A percentile compares a stretch with the other conserved stretches of the same genome.
Conservation (phyloP, 2,329 filamentous ascomycete species). For the Xylariaceae sp. region DNA sequence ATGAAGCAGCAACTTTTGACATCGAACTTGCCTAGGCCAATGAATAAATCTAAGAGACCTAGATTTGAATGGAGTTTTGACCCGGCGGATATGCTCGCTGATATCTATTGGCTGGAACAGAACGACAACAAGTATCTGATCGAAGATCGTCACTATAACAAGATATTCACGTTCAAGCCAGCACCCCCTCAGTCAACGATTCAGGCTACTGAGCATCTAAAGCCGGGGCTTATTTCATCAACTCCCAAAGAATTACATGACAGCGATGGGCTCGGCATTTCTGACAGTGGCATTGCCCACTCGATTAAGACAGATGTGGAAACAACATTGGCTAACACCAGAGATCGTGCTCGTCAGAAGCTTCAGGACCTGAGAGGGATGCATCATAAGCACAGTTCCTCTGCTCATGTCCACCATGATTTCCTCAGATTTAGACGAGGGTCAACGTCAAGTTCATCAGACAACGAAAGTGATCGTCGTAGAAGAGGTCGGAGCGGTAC, state of each 20-base stretch:
- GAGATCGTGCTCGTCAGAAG: constrained; percentile 56
- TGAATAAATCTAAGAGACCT: constrained; percentile 61
- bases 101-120: constrained; percentile 86
- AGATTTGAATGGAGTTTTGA: constrained; percentile 80
- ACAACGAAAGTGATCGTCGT: constrained; percentile 47
- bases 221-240: constrained; percentile 8
- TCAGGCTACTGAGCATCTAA: constrained; percentile 18
- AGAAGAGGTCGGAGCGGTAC: constrained; percentile 42
- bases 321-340: constrained; percentile 46
- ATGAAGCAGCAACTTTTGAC: constrained; percentile 34
- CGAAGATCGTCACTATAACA: constrained; percentile 71
- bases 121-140: constrained; percentile 73
- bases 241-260: constrained; percentile 15
- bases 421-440: constrained; percentile 48
- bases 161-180: constrained; percentile 53
- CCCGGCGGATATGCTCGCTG: constrained; percentile 80
- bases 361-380: constrained; percentile 53
- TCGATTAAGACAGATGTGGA: constrained; percentile 36
- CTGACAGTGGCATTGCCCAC: constrained; percentile 15
- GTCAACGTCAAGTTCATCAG: constrained; percentile 57
- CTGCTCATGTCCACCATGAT: constrained; percentile 46
- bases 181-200: constrained; percentile 14
- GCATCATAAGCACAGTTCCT: constrained; percentile 49
- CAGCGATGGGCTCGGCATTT: constrained; percentile 5
- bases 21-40: constrained; percentile 39